Conservation (phyloP, 2,329 filamentous ascomycete genomes). For the Diaporthe amygdali region DNA sequence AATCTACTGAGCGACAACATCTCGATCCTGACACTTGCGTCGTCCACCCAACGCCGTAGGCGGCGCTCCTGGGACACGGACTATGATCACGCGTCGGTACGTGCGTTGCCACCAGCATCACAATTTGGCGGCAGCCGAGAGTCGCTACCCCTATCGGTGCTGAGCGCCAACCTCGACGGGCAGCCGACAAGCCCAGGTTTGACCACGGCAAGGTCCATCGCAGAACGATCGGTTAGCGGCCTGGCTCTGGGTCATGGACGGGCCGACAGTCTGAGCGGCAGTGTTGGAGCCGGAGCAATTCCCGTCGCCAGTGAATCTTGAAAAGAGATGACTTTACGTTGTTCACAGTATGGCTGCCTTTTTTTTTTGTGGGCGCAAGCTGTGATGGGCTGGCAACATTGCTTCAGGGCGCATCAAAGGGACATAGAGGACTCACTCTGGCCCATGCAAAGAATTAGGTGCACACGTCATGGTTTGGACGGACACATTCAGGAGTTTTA, state of each 20-base stretch:
- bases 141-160: slow-evolving; percentile 77
- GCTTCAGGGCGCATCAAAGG: not conserved
- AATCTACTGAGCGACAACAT: slow-evolving; percentile 85
- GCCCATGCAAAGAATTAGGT: not conserved
- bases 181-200: slow-evolving; percentile 54
- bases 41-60: slow-evolving; percentile 78
- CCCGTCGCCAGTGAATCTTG: slow-evolving; percentile 59
- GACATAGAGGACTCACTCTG: not conserved
- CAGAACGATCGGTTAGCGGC: slow-evolving; percentile 64
- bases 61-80: slow-evolving; percentile 84
- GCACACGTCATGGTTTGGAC: not conserved
- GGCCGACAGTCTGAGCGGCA: slow-evolving; percentile 82
- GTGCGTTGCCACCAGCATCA: slow-evolving; percentile 77
- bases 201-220: slow-evolving; percentile 52
- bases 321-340: not conserved
- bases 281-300: slow-evolving; percentile 67
- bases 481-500: slow-evolving; percentile 3
- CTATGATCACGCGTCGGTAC: slow-evolving; percentile 67
- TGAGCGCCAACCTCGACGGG: slow-evolving; percentile 71
- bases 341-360: not conserved
- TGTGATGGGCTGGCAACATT: not conserved
- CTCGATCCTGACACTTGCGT: slow-evolving; percentile 83
- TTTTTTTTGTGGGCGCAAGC: not conserved
- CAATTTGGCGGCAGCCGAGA: slow-evolving; percentile 84
- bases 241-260: slow-evolving; percentile 72